Evolutionary conservation across 2,329 filamentous ascomycete species (phyloP), one percentile per base, ranked within the genome.

Genomic region (Metarhizium sp.): DNA sequence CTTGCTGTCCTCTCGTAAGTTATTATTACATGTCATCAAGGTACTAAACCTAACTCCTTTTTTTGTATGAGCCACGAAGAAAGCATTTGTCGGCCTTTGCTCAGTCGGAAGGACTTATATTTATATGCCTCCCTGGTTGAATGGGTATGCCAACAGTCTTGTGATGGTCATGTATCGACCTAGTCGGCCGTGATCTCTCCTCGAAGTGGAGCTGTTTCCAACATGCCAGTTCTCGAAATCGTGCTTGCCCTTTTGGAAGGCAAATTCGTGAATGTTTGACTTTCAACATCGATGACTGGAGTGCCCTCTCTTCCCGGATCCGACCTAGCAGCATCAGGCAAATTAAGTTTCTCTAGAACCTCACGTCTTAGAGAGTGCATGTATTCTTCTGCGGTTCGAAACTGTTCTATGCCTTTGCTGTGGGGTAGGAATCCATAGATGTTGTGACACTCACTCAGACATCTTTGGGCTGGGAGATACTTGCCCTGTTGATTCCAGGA

Each of bases 401-500:
- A 85, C 34, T 73, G 72, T 54, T 74, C 68, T 49, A 84, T 75
- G 30, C 78, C 81, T 14, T 78, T 72, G 52, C 76, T 74, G 51
- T 75, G 69, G 2, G 75, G 72, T 20, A 83, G 67, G 13, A 73
- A 69, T 6, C 74, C 72, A 64, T 85, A 86, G 63, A 77, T 78
- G 51, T 68, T 73, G 32, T 75, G 71, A 3, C 89, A 89, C 60
- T 87, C 83, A 51, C 88, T 84, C 1, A 97, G 78, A 60, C 88
- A 90, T 56, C 82, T 79, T 61, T 90, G 88, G 1, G 91, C 88
- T 65, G 95, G 88, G 14, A 87, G 81, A 53, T 84, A 84, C 65
- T 92, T 92, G 38, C 81, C 83, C 59, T 92, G 81, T 52, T 80
- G 80, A 54, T 92, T 76, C 94, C 94, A 99, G 1, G 85, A 80